phyloP scores from a whole-genome alignment of 352 stramenopile genomes.

The Pythium sukuiense region DNA sequence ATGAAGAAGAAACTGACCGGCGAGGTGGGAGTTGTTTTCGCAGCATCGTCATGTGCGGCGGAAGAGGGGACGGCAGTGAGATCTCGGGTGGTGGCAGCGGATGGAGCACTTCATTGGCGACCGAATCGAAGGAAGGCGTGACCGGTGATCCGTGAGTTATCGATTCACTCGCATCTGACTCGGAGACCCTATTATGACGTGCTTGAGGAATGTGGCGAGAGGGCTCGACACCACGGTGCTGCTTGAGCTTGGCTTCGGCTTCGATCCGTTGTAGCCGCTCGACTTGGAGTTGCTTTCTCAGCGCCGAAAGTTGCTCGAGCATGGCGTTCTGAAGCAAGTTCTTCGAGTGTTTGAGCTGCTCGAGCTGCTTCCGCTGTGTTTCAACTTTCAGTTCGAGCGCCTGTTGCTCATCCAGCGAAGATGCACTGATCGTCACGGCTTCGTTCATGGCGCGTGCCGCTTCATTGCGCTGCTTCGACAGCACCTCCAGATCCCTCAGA shows the following conservation, averaged over 20 bases:
- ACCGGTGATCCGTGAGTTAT: neutral
- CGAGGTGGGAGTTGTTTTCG: conserved; percentile 21
- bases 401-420: conserved; percentile 78
- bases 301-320: conserved; percentile 72
- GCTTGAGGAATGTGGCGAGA: neutral
- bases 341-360: conserved; percentile 79
- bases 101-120: conserved; percentile 38
- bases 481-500: conserved; percentile 54
- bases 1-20: conserved; percentile 29
- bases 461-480: conserved; percentile 78
- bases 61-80: conserved; percentile 36
- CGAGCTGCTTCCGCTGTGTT: conserved; percentile 63
- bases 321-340: conserved; percentile 79
- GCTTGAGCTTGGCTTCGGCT: conserved; percentile 64
- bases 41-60: conserved; percentile 39
- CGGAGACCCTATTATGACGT: neutral
- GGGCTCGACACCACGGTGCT: conserved; percentile 9
- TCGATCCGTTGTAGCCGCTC: conserved; percentile 71
- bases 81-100: conserved; percentile 51
- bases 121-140: conserved; percentile 12
- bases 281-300: conserved; percentile 77
- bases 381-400: conserved; percentile 57
- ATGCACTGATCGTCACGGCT: conserved; percentile 79
- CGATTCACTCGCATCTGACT: neutral
- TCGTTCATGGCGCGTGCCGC: conserved; percentile 82